Conservation (phyloP, 2,329 filamentous ascomycete genomes). For the Aureobasidium lini region DNA sequence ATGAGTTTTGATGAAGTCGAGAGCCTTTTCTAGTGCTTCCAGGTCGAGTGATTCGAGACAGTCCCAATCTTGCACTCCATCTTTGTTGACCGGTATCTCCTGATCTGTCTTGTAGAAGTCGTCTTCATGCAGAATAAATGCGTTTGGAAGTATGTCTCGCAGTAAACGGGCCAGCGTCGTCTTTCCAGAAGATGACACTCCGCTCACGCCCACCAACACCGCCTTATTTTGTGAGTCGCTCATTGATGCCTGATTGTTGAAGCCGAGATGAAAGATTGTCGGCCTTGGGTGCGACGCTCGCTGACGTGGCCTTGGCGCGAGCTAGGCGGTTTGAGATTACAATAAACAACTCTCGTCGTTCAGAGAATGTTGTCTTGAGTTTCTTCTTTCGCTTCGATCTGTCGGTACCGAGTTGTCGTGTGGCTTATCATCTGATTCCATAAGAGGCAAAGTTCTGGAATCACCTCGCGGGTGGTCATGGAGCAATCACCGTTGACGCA, state of each 20-base stretch:
- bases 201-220: conserved; percentile 73
- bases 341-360: conserved; percentile 8
- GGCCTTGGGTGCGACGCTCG: background rate
- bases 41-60: conserved; percentile 73
- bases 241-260: conserved; percentile 11
- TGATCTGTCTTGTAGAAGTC: conserved; percentile 86
- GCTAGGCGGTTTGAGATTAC: conserved; percentile 12
- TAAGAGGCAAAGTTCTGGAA: background rate
- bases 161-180: conserved; percentile 84
- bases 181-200: conserved; percentile 88
- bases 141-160: conserved; percentile 63
- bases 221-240: conserved; percentile 23
- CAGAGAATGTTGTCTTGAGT: background rate
- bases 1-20: conserved; percentile 62
- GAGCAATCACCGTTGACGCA: conserved; percentile 89
- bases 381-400: background rate
- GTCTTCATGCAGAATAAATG: conserved; percentile 87
- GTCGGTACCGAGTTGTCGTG: background rate
- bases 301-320: conserved; percentile 11
- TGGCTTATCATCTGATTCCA: background rate
- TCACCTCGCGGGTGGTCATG: conserved; percentile 44
- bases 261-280: background rate
- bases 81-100: conserved; percentile 47
- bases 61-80: conserved; percentile 79
- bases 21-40: conserved; percentile 55